Percentiles rank a stretch among this genome's conserved stretches.
These are phyloP conservation scores for Petrea volubilis DNA, from an alignment of 257 asterid species.

Conservation along the genomic window DNA sequence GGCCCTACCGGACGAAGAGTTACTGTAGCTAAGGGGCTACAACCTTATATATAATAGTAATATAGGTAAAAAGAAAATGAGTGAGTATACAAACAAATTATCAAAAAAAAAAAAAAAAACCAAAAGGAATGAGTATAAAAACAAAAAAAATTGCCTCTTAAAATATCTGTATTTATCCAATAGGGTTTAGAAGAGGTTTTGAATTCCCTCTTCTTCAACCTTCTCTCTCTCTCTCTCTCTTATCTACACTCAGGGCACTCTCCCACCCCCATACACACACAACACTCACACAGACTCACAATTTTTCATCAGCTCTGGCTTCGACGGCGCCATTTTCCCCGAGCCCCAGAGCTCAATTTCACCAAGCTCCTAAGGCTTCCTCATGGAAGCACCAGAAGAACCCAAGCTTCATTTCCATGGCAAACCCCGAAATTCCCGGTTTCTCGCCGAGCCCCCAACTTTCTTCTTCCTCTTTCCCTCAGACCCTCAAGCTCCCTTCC, in stretches of 20 bases:
- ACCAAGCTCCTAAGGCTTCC: constrained; percentile 15
- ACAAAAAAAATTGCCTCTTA: neutral
- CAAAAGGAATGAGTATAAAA: too few species aligned
- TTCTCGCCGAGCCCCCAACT: constrained; percentile 36
- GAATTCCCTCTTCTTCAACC: constrained; percentile 16
- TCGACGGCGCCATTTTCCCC: constrained; percentile 64
- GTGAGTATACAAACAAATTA: neutral
- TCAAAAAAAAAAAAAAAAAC: neutral
- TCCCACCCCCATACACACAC: neutral
- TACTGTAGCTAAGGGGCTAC: too few species aligned
- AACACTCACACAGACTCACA: neutral
- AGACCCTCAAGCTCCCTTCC: constrained; percentile 60
- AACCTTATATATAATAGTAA: too few species aligned
- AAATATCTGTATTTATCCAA: constrained; percentile 21
- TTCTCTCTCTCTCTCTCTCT: constrained; percentile 1
- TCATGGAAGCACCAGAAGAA: constrained; percentile 43
- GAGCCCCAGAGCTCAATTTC: constrained; percentile 58
- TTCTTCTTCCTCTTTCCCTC: constrained; percentile 59
- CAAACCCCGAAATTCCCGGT: constrained; percentile 41
- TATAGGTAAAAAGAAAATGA: too few species aligned
- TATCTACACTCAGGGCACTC: constrained; percentile 25
- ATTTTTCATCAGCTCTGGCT: constrained; percentile 50
- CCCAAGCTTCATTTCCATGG: constrained; percentile 36
- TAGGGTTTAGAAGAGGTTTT: constrained; percentile 50
- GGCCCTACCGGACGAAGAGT: too few species aligned